Conservation (phyloP, 164 flowering plant species). For the Chimonanthus praecox region DNA sequence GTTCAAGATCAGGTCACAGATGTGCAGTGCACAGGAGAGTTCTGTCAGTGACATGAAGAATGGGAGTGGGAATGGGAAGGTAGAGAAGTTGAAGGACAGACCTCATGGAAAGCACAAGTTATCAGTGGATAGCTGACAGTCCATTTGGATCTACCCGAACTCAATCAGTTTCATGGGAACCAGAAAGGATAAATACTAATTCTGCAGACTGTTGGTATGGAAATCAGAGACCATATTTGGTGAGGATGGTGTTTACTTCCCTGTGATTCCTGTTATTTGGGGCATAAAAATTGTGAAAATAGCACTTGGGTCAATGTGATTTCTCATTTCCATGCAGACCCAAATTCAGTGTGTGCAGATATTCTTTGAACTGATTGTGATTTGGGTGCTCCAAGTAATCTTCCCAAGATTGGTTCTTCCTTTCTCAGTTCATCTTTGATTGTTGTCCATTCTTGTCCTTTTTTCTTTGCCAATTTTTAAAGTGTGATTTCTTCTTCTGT, state of each 20-base stretch:
- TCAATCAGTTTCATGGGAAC: too few species aligned
- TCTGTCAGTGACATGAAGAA: conserved; percentile 55
- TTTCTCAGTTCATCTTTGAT: not conserved
- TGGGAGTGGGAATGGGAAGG: conserved; percentile 19
- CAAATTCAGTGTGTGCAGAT: not conserved
- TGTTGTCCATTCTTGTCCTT: not conserved
- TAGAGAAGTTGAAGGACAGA: conserved; percentile 39
- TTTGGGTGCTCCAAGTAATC: not conserved
- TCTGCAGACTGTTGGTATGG: not conserved
- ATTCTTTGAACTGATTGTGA: not conserved
- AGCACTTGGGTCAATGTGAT: not conserved
- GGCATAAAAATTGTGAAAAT: not conserved
- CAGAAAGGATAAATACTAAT: too few species aligned
- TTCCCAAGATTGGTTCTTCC: not conserved
- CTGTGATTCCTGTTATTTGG: not conserved
- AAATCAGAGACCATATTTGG: too few species aligned
- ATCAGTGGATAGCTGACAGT: conserved; percentile 16
- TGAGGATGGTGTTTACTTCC: not conserved
- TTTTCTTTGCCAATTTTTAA: not conserved
- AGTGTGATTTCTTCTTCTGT: too few species aligned
- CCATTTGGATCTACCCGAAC: not conserved
- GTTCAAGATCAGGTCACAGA: conserved; percentile 69
- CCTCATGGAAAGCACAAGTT: conserved; percentile 38
- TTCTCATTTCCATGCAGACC: not conserved
- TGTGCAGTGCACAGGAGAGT: conserved; percentile 91